A percentile compares a stretch with the other conserved stretches of the same genome.
Evolutionary conservation across 2,329 filamentous ascomycete genomes (phyloP).

Genomic region (Hypoxylon sp.): DNA sequence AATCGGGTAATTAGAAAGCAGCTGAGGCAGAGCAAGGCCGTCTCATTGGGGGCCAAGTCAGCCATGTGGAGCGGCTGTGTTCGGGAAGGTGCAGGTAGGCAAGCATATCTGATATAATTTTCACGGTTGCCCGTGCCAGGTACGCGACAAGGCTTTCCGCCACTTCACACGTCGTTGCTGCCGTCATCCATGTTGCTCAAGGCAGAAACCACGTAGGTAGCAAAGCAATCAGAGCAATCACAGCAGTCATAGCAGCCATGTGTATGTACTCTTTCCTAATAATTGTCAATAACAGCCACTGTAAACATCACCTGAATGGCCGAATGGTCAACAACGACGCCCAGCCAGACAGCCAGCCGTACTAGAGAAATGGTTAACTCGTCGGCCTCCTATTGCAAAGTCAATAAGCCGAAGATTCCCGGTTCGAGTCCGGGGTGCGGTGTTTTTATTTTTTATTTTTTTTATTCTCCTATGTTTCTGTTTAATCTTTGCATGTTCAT

Average conservation of each 20-base stretch:
- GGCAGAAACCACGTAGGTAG: slow-evolving; percentile 7
- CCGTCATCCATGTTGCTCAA: slow-evolving; percentile 2
- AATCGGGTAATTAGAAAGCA: slow-evolving; percentile 13
- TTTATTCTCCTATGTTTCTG: slow-evolving; percentile 14
- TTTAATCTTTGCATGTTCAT: background rate
- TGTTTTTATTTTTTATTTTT: slow-evolving; percentile 23
- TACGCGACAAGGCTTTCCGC: slow-evolving; percentile 10
- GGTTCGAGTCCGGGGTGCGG: slow-evolving; percentile 48
- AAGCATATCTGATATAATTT: slow-evolving; percentile 17
- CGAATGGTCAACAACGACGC: slow-evolving; percentile 14
- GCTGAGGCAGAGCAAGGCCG: slow-evolving; percentile 13
- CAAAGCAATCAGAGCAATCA: background rate
- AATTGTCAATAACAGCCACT: slow-evolving; percentile 19
- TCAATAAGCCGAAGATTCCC: slow-evolving; percentile 45
- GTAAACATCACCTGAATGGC: background rate
- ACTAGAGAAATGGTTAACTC: slow-evolving; percentile 49
- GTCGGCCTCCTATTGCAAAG: slow-evolving; percentile 43
- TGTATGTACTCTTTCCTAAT: slow-evolving; percentile 18
- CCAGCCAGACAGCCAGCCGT: slow-evolving; percentile 34
- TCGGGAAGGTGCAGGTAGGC: slow-evolving; percentile 36
- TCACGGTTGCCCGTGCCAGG: slow-evolving; percentile 10
- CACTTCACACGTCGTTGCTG: slow-evolving; percentile 1
- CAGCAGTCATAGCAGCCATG: too few species aligned
- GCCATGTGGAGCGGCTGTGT: slow-evolving; percentile 31
- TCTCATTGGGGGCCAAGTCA: slow-evolving; percentile 29